Evolutionary conservation across 192 early-diverging fungal species (phyloP).

Genomic region (Coemansia sp.): DNA sequence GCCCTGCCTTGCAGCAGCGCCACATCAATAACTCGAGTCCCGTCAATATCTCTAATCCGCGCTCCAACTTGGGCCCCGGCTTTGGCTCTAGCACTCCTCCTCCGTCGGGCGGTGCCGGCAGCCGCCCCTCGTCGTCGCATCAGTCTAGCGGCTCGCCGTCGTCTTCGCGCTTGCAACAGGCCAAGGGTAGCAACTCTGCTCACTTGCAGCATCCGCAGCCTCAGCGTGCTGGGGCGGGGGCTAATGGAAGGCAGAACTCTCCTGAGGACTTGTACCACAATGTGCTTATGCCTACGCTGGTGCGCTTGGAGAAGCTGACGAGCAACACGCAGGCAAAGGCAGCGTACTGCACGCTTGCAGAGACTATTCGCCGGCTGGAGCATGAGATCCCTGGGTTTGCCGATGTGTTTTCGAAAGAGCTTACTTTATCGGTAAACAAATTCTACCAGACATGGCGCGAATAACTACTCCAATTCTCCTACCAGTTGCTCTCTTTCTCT

Average conservation of each 20-base stretch:
- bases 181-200: slow-evolving; percentile 10
- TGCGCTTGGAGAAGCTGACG: slow-evolving; percentile 48
- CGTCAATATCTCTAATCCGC: slow-evolving; percentile 20
- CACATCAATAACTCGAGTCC: slow-evolving; percentile 44
- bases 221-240: slow-evolving; percentile 12
- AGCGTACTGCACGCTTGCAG: slow-evolving; percentile 50
- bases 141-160: slow-evolving; percentile 26
- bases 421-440: slow-evolving; percentile 48
- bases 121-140: slow-evolving; percentile 52
- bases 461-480: slow-evolving; percentile 7
- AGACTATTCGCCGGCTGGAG: slow-evolving; percentile 53
- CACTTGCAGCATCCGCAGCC: slow-evolving; percentile 28
- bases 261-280: slow-evolving; percentile 54
- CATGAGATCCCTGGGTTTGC: slow-evolving; percentile 56
- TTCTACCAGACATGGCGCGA: slow-evolving; percentile 53
- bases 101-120: slow-evolving; percentile 8
- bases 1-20: slow-evolving; percentile 45
- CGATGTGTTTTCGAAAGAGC: slow-evolving; percentile 54
- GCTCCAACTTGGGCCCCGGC: slow-evolving; percentile 30
- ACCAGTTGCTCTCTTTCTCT: neutral
- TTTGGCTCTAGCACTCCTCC: slow-evolving; percentile 40
- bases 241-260: slow-evolving; percentile 25
- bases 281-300: slow-evolving; percentile 52
- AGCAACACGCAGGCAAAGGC: slow-evolving; percentile 50
- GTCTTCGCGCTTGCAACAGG: slow-evolving; percentile 14